phyloP scores from a whole-genome alignment of 257 asterid genomes.

The Petunia secreta region DNA sequence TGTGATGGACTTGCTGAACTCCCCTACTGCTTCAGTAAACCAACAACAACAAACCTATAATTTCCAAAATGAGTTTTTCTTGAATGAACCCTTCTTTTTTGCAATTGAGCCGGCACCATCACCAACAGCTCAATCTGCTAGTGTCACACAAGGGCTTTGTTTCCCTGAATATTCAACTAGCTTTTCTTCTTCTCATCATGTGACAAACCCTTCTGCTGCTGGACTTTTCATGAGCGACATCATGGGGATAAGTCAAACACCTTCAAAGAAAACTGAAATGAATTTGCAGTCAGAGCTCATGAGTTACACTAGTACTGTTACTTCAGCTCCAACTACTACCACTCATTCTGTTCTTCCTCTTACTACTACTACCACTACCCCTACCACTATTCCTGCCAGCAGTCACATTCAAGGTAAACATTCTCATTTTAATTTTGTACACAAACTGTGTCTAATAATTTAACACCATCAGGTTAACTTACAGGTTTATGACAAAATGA shows the following conservation, averaged over 20 bases:
- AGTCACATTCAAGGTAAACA: conserved; percentile 33
- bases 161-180: conserved; percentile 41
- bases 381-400: conserved; percentile 29
- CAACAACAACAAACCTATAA: conserved; percentile 39
- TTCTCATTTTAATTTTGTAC: background rate
- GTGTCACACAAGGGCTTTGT: conserved; percentile 52
- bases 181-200: conserved; percentile 32
- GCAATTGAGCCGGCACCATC: conserved; percentile 44
- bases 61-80: conserved; percentile 48
- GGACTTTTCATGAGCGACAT: conserved; percentile 51
- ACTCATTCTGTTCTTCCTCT: conserved; percentile 37
- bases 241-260: conserved; percentile 53
- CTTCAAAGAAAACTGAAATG: conserved; percentile 44
- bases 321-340: conserved; percentile 33
- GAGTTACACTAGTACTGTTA: conserved; percentile 29
- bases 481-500: too few relatives aligned
- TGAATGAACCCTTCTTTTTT: conserved; percentile 53
- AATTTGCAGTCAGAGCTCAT: conserved; percentile 42
- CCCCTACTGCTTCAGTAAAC: conserved; percentile 77
- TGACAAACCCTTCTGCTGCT: conserved; percentile 34
- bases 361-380: conserved; percentile 5
- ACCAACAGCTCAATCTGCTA: conserved; percentile 23
- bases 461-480: too few relatives aligned
- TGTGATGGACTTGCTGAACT: conserved; percentile 54
- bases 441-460: too few relatives aligned